A percentile compares a stretch with the other conserved stretches of the same genome.
phyloP scores from a whole-genome alignment of 768 basidiomycete genomes.

The Nidula microcarpa region DNA sequence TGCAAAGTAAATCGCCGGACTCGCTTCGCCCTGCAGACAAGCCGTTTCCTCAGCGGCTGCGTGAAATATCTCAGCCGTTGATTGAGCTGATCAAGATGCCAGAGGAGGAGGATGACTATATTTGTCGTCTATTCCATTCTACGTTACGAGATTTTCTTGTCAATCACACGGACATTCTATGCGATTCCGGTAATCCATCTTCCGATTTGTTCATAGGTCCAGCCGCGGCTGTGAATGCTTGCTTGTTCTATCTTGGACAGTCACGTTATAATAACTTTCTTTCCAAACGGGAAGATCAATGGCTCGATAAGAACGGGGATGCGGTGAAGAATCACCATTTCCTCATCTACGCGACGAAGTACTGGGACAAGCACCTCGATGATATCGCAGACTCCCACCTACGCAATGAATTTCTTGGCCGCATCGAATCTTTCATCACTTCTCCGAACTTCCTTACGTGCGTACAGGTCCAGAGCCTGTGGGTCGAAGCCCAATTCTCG shows the following conservation, averaged over 20 bases:
- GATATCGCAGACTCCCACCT: conserved; percentile 3
- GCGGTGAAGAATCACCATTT: conserved; percentile 19
- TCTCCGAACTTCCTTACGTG: conserved; percentile 25
- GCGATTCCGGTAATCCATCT: neutral
- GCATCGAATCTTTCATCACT: conserved; percentile 14
- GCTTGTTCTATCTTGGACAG: conserved; percentile 19
- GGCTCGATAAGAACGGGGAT: conserved; percentile 16
- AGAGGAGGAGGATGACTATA: conserved; percentile 6
- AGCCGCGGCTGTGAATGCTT: conserved; percentile 14
- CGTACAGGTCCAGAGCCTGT: conserved; percentile 24
- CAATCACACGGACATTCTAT: conserved; percentile 10
- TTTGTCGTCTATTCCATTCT: conserved; percentile 21
- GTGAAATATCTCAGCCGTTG: conserved; percentile 10
- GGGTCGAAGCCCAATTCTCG: conserved; percentile 21
- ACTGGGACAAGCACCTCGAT: conserved; percentile 27
- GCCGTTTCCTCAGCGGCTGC: conserved; percentile 5
- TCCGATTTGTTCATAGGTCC: conserved; percentile 10
- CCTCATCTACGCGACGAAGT: conserved; percentile 21
- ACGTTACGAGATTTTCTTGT: conserved; percentile 19
- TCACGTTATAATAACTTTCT: conserved; percentile 13
- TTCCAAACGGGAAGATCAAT: conserved; percentile 7
- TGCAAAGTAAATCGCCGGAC: conserved; percentile 8
- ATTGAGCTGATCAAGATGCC: conserved; percentile 8
- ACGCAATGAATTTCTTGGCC: conserved; percentile 4
- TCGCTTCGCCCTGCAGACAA: conserved; percentile 3